phyloP scores from a whole-genome alignment of 129 eudicot species.

The Scalesia atractyloides region DNA sequence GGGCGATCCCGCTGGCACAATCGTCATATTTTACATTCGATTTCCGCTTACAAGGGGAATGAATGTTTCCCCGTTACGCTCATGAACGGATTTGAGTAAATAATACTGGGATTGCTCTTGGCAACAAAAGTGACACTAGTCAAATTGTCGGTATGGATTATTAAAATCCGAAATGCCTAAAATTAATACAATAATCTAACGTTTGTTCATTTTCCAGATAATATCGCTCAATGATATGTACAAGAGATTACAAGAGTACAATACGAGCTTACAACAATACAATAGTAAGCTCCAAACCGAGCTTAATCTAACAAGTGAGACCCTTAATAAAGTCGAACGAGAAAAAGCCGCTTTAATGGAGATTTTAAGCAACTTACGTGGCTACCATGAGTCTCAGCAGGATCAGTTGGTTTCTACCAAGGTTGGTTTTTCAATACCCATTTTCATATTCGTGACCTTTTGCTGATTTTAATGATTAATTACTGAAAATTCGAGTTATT shows the following conservation, averaged over 20 bases:
- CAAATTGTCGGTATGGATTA: no score
- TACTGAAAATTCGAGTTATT: conserved; percentile 4
- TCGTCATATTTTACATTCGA: no score
- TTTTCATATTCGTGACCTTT: not conserved
- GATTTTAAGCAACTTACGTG: conserved; percentile 77
- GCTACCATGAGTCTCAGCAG: conserved; percentile 71
- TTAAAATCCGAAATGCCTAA: no score
- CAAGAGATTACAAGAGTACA: conserved; percentile 84
- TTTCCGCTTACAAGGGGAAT: no score
- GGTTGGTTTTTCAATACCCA: conserved; percentile 31
- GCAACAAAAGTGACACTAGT: no score
- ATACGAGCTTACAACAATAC: conserved; percentile 85
- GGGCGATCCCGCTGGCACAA: no score
- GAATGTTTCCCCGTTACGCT: no score
- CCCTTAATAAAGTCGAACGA: conserved; percentile 72
- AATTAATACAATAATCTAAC: not conserved
- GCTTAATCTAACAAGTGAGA: conserved; percentile 69
- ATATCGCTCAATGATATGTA: conserved; percentile 73
- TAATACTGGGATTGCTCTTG: no score
- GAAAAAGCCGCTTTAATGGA: conserved; percentile 81
- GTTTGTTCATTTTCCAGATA: conserved; percentile 42
- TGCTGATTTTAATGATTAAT: not conserved
- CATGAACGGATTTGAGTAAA: no score
- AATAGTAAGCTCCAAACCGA: conserved; percentile 93
- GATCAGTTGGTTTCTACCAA: conserved; percentile 66